Percentiles rank a stretch among this genome's conserved stretches.
These are phyloP conservation scores for Vanderwaltozyma polyspora DNA, from an alignment of 805 yeast genomes.

Conservation along the genomic window DNA sequence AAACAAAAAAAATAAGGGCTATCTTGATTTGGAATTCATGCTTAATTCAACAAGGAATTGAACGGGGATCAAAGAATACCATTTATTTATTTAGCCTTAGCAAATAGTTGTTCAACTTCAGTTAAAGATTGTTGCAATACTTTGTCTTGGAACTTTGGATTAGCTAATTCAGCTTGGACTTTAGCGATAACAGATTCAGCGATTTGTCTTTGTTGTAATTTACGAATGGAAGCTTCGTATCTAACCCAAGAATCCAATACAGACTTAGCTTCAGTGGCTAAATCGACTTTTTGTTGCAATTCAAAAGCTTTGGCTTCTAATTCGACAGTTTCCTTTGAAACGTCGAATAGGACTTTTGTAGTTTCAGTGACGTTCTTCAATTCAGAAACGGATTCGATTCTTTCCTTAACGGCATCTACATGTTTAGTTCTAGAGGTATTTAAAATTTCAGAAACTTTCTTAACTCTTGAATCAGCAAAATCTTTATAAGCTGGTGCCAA, in stretches of 20 bases:
- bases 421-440: slow-evolving; percentile 84
- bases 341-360: slow-evolving; percentile 83
- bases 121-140: slow-evolving; percentile 83
- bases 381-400: slow-evolving; percentile 80
- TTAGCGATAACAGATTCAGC: slow-evolving; percentile 76
- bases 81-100: slow-evolving; percentile 27
- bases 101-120: slow-evolving; percentile 81
- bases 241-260: slow-evolving; percentile 98
- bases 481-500: slow-evolving; percentile 92
- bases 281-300: slow-evolving; percentile 80
- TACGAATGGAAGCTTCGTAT: slow-evolving; percentile 93
- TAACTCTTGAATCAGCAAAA: slow-evolving; percentile 81
- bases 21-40: no score
- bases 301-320: slow-evolving; percentile 91
- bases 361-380: slow-evolving; percentile 85
- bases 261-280: slow-evolving; percentile 83
- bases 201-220: slow-evolving; percentile 87
- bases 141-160: slow-evolving; percentile 88
- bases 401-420: slow-evolving; percentile 82
- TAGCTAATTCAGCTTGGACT: slow-evolving; percentile 72
- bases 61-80: no score
- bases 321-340: slow-evolving; percentile 93
- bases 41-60: no score
- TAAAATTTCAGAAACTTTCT: slow-evolving; percentile 69
- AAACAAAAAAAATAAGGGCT: no score